Percentiles rank a stretch among this genome's conserved stretches.
Conservation (phyloP, 1,284 basidiomycete species). For the Vanrija sp. region DNA sequence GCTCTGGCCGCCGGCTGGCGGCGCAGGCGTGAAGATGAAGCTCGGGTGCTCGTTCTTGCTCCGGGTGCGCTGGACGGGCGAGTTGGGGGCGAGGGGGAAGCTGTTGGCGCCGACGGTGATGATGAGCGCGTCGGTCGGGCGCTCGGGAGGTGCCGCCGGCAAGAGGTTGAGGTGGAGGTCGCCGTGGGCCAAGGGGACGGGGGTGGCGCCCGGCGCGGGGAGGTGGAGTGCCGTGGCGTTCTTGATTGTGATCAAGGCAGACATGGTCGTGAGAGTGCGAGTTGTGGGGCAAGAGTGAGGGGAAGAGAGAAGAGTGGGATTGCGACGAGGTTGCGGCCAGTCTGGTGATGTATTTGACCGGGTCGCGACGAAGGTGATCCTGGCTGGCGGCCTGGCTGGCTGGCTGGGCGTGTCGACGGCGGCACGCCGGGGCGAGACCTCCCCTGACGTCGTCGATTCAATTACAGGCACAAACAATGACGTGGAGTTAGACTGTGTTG, state of each 20-base stretch:
- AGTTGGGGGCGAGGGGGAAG: slow-evolving; percentile 36
- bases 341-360: no score
- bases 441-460: neutral
- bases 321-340: neutral
- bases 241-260: slow-evolving; percentile 41
- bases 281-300: neutral
- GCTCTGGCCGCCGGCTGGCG: slow-evolving; percentile 30
- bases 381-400: no score
- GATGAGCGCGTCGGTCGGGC: slow-evolving; percentile 32
- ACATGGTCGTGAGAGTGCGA: slow-evolving; percentile 28
- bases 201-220: slow-evolving; percentile 28
- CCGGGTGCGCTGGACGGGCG: slow-evolving; percentile 38
- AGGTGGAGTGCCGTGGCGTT: slow-evolving; percentile 35
- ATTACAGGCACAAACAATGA: neutral
- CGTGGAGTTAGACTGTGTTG: neutral
- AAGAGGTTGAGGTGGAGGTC: slow-evolving; percentile 39
- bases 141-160: slow-evolving; percentile 38
- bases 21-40: slow-evolving; percentile 43
- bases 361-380: no score
- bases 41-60: slow-evolving; percentile 39
- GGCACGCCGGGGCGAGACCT: neutral
- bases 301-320: neutral
- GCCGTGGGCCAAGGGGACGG: slow-evolving; percentile 40
- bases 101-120: slow-evolving; percentile 36
- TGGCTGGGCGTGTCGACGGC: no score